Percentiles rank a stretch among this genome's conserved stretches.
Conservation (phyloP, 192 early-diverging fungal genomes). For the Thamnidium elegans region DNA sequence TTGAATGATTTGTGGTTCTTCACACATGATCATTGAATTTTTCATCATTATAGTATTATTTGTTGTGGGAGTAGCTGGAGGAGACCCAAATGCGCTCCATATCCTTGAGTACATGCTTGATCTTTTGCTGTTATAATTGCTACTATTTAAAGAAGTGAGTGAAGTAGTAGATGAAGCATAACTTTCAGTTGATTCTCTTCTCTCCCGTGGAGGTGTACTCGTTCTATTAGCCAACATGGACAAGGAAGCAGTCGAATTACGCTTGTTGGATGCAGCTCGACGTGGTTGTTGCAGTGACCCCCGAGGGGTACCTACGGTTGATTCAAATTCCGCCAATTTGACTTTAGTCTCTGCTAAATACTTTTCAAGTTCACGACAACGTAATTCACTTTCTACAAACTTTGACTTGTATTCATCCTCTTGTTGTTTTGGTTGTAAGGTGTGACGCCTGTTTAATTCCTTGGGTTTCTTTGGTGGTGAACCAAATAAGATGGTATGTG, state of each 20-base stretch:
- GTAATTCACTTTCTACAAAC: slow-evolving; percentile 30
- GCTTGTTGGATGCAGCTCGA: slow-evolving; percentile 12
- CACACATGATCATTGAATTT: slow-evolving; percentile 1
- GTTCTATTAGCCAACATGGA: slow-evolving; percentile 15
- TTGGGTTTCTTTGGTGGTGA: slow-evolving; percentile 1
- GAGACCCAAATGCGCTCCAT: slow-evolving; percentile 27
- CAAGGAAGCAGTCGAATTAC: slow-evolving; percentile 10
- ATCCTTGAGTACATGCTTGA: slow-evolving; percentile 36
- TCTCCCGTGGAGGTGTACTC: slow-evolving; percentile 6
- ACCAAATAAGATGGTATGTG: slow-evolving; percentile 13
- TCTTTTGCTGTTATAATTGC: slow-evolving; percentile 26
- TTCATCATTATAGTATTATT: slow-evolving; percentile 2
- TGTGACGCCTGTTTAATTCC: slow-evolving; percentile 10
- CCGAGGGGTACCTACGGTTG: slow-evolving; percentile 2
- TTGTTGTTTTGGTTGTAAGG: not conserved
- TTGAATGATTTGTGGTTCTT: slow-evolving; percentile 15
- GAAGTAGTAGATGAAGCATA: slow-evolving; percentile 27
- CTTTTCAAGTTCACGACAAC: slow-evolving; percentile 38
- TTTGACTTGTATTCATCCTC: slow-evolving; percentile 24
- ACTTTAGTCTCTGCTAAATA: slow-evolving; percentile 38
- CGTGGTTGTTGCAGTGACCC: slow-evolving; percentile 20
- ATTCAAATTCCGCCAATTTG: slow-evolving; percentile 30
- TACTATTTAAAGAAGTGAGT: slow-evolving; percentile 13
- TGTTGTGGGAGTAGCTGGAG: slow-evolving; percentile 4
- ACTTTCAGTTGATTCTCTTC: slow-evolving; percentile 19